These are phyloP conservation scores for Mucor racemosus DNA, from an alignment of 371 early-diverging fungal genomes.

Conservation along the genomic window DNA sequence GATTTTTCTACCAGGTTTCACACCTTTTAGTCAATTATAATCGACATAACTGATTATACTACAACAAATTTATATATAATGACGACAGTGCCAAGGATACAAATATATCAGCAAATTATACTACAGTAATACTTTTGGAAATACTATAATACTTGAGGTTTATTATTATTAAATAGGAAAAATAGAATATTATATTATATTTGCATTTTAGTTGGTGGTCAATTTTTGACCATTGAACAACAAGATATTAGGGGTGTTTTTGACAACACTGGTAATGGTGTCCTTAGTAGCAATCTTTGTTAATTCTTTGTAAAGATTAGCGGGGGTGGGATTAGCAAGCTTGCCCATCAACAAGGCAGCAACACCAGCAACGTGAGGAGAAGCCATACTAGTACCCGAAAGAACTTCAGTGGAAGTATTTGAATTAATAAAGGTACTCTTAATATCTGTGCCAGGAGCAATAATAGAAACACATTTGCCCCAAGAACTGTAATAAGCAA, in stretches of 20 bases:
- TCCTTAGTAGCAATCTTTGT: slow-evolving; percentile 22
- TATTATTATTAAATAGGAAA: not conserved
- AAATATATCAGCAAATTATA: no score
- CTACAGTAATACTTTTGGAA: no score
- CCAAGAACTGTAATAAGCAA: slow-evolving; percentile 54
- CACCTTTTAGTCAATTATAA: no score
- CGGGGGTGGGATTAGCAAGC: slow-evolving; percentile 29
- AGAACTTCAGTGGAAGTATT: slow-evolving; percentile 49
- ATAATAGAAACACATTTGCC: slow-evolving; percentile 68
- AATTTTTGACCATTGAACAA: slow-evolving; percentile 30
- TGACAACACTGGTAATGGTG: not conserved
- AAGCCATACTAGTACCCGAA: slow-evolving; percentile 81
- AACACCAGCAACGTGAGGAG: slow-evolving; percentile 85
- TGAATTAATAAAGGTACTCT: slow-evolving; percentile 42
- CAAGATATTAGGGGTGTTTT: slow-evolving; percentile 13
- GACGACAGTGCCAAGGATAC: no score
- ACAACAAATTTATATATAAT: no score
- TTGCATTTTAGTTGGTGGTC: slow-evolving; percentile 14
- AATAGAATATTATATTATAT: not conserved
- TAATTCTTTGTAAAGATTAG: slow-evolving; percentile 31
- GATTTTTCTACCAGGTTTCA: no score
- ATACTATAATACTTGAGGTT: not conserved
- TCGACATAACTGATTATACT: no score
- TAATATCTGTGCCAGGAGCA: slow-evolving; percentile 59
- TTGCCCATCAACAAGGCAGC: slow-evolving; percentile 56